Evolutionary conservation across 257 asterid genomes (phyloP).

Genomic region (Solanum infundibuliforme): DNA sequence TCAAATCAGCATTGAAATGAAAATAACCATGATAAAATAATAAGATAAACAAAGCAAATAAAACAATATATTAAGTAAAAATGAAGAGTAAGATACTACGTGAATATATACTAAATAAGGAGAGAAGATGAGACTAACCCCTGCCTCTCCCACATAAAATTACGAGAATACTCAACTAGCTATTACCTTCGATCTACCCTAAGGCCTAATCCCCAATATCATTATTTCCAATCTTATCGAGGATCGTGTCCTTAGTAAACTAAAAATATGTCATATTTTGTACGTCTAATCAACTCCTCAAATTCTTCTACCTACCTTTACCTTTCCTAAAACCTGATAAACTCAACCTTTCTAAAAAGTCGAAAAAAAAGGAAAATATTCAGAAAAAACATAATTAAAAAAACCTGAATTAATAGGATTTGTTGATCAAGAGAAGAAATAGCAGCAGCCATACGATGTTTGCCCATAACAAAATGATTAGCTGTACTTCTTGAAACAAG

Average conservation of each 20-base stretch:
- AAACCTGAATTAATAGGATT: conserved; percentile 21
- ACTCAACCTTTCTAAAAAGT: background rate
- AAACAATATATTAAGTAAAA: background rate
- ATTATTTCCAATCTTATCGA: background rate
- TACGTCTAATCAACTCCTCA: background rate
- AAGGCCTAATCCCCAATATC: background rate
- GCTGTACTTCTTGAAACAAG: background rate
- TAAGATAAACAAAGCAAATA: background rate
- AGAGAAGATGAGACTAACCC: background rate
- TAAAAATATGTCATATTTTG: background rate
- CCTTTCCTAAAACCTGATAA: background rate
- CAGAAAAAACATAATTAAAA: background rate
- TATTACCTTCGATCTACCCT: background rate
- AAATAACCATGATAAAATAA: background rate
- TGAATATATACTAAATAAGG: background rate
- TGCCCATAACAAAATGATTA: conserved; percentile 20
- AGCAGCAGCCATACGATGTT: conserved; percentile 28
- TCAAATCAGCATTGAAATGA: background rate
- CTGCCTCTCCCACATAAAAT: background rate
- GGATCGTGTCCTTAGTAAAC: background rate
- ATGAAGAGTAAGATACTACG: background rate
- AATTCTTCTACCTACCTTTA: background rate
- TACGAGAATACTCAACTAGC: background rate
- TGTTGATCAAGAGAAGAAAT: conserved; percentile 24
- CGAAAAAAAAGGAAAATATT: background rate